Evolutionary conservation across 73 alveolate species (phyloP).

Genomic region (Stentor roeselii): DNA sequence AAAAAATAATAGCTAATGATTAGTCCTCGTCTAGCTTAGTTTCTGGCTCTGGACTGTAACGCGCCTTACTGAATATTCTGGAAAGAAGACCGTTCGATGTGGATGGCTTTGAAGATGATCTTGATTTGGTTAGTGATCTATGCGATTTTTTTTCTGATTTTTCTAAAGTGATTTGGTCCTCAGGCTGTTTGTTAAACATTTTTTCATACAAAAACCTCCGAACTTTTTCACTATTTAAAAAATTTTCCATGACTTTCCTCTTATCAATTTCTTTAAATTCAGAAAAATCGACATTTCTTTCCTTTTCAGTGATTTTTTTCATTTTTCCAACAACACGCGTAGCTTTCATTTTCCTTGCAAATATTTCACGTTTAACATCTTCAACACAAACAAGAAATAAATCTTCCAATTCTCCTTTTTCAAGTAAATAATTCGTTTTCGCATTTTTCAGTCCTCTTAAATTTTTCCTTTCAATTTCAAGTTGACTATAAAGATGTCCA

Average conservation of each 20-base stretch:
- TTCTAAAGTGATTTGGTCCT: background rate
- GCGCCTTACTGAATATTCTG: background rate
- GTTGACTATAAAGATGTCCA: background rate
- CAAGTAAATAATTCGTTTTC: slow-evolving; percentile 11
- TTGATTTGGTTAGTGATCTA: background rate
- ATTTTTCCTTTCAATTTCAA: slow-evolving; percentile 17
- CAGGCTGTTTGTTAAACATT: background rate
- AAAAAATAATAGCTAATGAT: background rate
- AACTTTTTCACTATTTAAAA: slow-evolving; percentile 18
- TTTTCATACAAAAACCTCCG: slow-evolving; percentile 18
- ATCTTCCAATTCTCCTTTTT: slow-evolving; percentile 22
- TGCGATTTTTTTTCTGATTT: background rate
- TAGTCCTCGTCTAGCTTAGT: too few species aligned
- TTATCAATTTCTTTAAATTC: slow-evolving; percentile 24
- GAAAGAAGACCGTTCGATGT: background rate
- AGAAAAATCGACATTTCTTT: background rate
- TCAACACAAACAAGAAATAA: background rate
- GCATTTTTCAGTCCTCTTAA: background rate
- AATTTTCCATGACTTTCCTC: slow-evolving; percentile 13
- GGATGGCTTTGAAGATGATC: slow-evolving; percentile 2
- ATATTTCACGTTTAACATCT: slow-evolving; percentile 1
- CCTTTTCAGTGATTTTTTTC: slow-evolving; percentile 9
- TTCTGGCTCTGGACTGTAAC: background rate
- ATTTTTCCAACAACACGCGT: background rate
- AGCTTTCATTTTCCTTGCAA: slow-evolving; percentile 22